Evolutionary conservation across 108 stramenopile species (phyloP).

Genomic region (Stephanodiscus minutulus): DNA sequence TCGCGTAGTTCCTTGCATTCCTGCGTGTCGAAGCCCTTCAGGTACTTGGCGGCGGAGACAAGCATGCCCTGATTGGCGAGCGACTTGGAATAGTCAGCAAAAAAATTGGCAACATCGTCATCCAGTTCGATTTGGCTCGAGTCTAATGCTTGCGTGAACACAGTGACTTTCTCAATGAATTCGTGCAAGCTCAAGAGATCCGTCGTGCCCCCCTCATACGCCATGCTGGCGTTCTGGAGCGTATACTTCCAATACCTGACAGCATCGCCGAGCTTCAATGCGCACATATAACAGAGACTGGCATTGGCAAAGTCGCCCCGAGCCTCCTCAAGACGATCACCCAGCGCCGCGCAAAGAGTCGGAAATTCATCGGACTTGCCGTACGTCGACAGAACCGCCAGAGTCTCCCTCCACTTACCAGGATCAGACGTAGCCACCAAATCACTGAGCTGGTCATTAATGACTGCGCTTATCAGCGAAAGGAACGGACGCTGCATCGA

Average conservation of each 20-base stretch:
- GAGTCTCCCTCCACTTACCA: slow-evolving; percentile 90
- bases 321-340: slow-evolving; percentile 77
- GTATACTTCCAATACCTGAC: slow-evolving; percentile 85
- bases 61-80: slow-evolving; percentile 92
- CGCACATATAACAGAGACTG: slow-evolving; percentile 95
- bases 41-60: slow-evolving; percentile 86
- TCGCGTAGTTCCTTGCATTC: slow-evolving; percentile 72
- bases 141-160: slow-evolving; percentile 78
- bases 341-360: slow-evolving; percentile 84
- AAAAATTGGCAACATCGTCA: slow-evolving; percentile 71
- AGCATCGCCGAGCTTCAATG: slow-evolving; percentile 84
- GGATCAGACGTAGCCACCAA: slow-evolving; percentile 79
- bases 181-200: slow-evolving; percentile 86
- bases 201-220: slow-evolving; percentile 37
- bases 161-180: slow-evolving; percentile 90
- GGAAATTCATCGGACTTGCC: slow-evolving; percentile 92
- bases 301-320: slow-evolving; percentile 80
- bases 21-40: slow-evolving; percentile 50
- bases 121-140: slow-evolving; percentile 50
- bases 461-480: slow-evolving; percentile 85
- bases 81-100: slow-evolving; percentile 82
- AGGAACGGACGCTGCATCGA: slow-evolving; percentile 76
- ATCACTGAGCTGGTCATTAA: slow-evolving; percentile 72
- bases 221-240: slow-evolving; percentile 55
- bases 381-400: slow-evolving; percentile 94